Conservation (phyloP, 2,329 filamentous ascomycete genomes). For the Periconia digitata region DNA sequence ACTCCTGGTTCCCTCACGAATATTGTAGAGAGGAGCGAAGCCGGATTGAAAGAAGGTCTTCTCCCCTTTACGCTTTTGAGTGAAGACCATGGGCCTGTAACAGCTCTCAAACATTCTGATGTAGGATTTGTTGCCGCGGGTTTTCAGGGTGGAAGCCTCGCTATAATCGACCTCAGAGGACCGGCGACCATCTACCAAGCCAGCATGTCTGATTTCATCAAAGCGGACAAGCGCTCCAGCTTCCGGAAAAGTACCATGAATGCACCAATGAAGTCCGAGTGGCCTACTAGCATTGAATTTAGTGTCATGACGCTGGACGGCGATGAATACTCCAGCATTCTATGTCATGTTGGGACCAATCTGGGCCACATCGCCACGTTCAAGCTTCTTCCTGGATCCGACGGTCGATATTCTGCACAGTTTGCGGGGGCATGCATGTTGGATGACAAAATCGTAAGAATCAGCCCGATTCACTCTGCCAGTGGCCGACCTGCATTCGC, state of each 20-base stretch:
- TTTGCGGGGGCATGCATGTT: conserved; percentile 68
- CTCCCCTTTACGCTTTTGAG: conserved; percentile 80
- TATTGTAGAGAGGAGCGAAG: conserved; percentile 73
- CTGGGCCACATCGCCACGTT: conserved; percentile 83
- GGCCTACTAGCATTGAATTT: conserved; percentile 82
- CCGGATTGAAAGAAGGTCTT: conserved; percentile 73
- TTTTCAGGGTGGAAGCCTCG: conserved; percentile 78
- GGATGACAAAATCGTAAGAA: conserved; percentile 69
- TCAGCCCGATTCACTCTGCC: conserved; percentile 78
- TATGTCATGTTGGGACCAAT: conserved; percentile 87
- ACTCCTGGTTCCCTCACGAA: conserved; percentile 62
- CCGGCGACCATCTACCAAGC: conserved; percentile 80
- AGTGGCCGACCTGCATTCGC: conserved; percentile 76
- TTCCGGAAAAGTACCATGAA: conserved; percentile 61
- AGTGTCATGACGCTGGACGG: conserved; percentile 86
- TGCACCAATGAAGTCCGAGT: conserved; percentile 61
- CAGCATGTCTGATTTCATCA: conserved; percentile 71
- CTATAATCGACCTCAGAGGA: conserved; percentile 83
- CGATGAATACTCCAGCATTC: conserved; percentile 94
- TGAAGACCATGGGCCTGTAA: conserved; percentile 80
- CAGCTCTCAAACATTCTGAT: conserved; percentile 80
- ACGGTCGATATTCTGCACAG: conserved; percentile 70
- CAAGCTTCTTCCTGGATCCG: conserved; percentile 76
- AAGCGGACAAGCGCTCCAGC: conserved; percentile 73
- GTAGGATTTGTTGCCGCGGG: conserved; percentile 89